phyloP scores from a whole-genome alignment of 2,329 filamentous ascomycete genomes.

The Fusarium sororula region DNA sequence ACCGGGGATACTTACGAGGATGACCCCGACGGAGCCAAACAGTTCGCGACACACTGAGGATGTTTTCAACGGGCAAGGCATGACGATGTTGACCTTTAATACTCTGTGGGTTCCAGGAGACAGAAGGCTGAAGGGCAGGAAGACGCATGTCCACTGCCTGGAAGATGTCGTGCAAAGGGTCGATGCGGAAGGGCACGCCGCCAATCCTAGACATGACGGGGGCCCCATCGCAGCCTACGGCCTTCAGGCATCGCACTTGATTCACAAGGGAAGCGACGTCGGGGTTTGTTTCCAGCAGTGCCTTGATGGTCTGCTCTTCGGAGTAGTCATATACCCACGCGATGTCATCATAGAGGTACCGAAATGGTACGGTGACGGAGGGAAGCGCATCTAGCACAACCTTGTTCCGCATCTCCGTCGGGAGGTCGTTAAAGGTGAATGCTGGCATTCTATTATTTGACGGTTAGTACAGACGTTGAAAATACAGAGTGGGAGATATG shows the following conservation, averaged over 20 bases:
- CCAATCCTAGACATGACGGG: not conserved
- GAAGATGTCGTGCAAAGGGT: not conserved
- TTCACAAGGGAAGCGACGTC: fast-evolving
- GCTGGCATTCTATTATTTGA: not conserved
- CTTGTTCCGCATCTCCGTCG: not conserved
- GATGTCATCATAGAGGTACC: fast-evolving
- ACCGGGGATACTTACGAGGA: not conserved
- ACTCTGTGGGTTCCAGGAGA: not conserved
- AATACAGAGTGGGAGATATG: not conserved
- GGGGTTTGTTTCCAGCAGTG: fast-evolving
- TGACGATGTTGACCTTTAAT: not conserved
- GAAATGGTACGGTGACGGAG: fast-evolving
- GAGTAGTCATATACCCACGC: fast-evolving
- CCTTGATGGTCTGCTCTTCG: not conserved
- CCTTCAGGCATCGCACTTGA: not conserved
- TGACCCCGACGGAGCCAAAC: not conserved
- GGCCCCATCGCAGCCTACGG: not conserved
- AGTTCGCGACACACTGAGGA: fast-evolving
- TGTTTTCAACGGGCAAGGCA: not conserved
- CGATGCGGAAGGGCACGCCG: not conserved
- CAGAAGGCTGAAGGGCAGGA: not conserved
- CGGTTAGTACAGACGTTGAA: not conserved
- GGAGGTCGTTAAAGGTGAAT: fast-evolving
- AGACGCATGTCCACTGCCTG: not conserved
- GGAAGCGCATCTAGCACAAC: not conserved